Conservation (phyloP, 805 yeast genomes). For the Wickerhamiella shivajii region DNA sequence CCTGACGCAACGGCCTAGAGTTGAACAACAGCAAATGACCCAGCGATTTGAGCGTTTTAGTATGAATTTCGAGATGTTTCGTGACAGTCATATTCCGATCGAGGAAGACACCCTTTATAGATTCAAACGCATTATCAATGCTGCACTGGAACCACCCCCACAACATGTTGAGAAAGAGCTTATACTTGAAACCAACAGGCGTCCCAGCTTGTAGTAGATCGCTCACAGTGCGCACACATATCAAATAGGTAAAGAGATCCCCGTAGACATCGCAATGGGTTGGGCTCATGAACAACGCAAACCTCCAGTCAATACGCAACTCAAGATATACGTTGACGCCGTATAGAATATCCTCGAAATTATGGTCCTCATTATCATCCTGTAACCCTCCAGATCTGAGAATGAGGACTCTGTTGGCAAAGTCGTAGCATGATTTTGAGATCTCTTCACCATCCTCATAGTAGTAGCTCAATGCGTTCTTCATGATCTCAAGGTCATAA, state of each 20-base stretch:
- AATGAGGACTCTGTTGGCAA: not conserved
- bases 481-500: not conserved
- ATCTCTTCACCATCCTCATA: conserved; percentile 4
- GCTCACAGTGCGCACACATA: conserved; percentile 3
- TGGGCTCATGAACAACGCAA: conserved; percentile 5
- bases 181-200: conserved; percentile 2
- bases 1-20: not conserved
- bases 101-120: conserved; percentile 1
- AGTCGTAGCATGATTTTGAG: not conserved
- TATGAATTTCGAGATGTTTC: not conserved
- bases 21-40: conserved; percentile 3
- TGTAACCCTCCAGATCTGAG: not conserved
- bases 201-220: conserved; percentile 5
- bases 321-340: not conserved
- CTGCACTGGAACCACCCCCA: conserved; percentile 12
- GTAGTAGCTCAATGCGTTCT: not conserved
- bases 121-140: conserved; percentile 8
- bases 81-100: not conserved
- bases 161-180: conserved; percentile 9
- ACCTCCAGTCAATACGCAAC: not conserved
- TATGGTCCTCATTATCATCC: not conserved
- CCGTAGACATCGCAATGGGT: conserved; percentile 11
- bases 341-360: conserved; percentile 2
- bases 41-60: not conserved
- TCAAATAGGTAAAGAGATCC: conserved; percentile 9